Conservation (phyloP, 169 alveolate genomes). For the Perkinsus chesapeaki region DNA sequence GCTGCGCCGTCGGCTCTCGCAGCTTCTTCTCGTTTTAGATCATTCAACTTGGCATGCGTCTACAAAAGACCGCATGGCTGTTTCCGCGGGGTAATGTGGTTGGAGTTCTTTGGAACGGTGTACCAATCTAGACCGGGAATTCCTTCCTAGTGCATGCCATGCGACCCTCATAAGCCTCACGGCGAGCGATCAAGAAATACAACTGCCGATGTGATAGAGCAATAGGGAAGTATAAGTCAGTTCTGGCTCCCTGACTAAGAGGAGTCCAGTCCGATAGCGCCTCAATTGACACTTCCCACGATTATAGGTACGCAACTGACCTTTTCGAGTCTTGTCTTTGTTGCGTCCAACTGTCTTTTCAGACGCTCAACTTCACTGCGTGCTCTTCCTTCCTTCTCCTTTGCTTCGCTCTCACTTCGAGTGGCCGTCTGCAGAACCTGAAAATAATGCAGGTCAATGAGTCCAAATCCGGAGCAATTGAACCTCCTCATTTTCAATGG, state of each 20-base stretch:
- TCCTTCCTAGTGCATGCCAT: too few species aligned
- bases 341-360: not conserved
- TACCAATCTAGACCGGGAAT: too few species aligned
- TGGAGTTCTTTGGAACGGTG: too few species aligned
- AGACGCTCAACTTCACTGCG: not conserved
- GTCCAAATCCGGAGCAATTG: not conserved
- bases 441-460: not conserved
- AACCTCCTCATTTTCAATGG: not conserved
- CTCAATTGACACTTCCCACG: not conserved
- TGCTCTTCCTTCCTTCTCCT: not conserved
- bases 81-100: too few species aligned
- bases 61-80: too few species aligned
- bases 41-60: too few species aligned
- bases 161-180: too few species aligned
- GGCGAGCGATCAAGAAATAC: too few species aligned
- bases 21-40: too few species aligned
- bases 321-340: not conserved
- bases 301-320: not conserved
- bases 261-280: not conserved
- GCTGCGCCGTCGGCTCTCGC: too few species aligned
- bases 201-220: too few species aligned
- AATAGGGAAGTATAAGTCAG: not conserved
- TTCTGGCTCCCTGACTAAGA: not conserved
- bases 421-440: not conserved
- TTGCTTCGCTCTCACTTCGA: not conserved